Base-by-base conservation (phyloP, 495 filamentous ascomycete genomes). In the Penicillium cosmopolitanum region DNA sequence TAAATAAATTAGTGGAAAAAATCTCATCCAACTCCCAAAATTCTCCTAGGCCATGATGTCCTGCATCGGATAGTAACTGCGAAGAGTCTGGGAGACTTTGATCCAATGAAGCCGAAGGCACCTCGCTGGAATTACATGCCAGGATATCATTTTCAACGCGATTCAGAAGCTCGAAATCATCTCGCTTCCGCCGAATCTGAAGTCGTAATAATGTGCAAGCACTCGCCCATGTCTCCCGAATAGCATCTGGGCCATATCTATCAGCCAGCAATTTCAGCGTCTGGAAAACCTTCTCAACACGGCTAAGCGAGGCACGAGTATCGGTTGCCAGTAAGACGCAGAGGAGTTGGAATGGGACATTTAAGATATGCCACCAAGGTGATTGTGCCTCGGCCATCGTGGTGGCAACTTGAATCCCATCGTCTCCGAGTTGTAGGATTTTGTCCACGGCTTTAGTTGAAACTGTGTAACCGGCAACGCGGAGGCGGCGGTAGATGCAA, bases 341-440 rank as follows among this genome's bases (percentile, higher is more conserved):
- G 23, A 76, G 58, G 21, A 66, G 58, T 51, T 81, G 78, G 40
- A 81, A 79, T 3, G 77, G 69, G 9, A 73, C 68, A 25, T 76
- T 67, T 2, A 66, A 60, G 11, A 78, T 59, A 61, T 77, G 72
- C 70, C 74, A 76, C 78, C 78, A 81, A 5, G 73, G 71, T 18
- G 55, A 51, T 1, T 56, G 31, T 6, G 44, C 43, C 12, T 57
- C 48, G 0, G 51, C 50, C 51, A 75, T 44, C 0, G 4, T n/a
- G 5, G 15, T 44, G 6, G 42, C 42, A 4, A 16, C 3, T 4
- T 9, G 16, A 6, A 44, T 5, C 5, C 42, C 42, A 16, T 44
- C 16, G 16, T 44, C 42, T 16, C 12, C 42, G 10, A 44, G 15
- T 44, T 44, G 42, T 16, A 44, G n/a, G 4, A 44, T 9, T 18